These are phyloP conservation scores for Herpetomonas tarakana DNA, from an alignment of 208 protist species.

Conservation along the genomic window DNA sequence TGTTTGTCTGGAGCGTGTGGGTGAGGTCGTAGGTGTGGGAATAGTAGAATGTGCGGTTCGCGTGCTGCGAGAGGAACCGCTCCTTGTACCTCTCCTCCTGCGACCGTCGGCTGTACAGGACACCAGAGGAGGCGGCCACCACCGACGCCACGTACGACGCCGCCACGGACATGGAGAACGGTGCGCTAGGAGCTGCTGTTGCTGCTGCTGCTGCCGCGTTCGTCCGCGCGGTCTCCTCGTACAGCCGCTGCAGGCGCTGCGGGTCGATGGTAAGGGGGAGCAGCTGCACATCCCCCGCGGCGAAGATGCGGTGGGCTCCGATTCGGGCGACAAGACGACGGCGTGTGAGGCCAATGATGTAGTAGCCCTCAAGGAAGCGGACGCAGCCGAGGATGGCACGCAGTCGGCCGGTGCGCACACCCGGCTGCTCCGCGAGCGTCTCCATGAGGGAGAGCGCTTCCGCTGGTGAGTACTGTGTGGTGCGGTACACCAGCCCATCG, in stretches of 20 bases:
- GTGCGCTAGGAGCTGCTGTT: slow-evolving; percentile 5
- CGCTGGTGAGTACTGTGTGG: not conserved
- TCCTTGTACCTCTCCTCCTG: slow-evolving; percentile 67
- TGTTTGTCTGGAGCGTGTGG: slow-evolving; percentile 94
- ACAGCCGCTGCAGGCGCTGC: slow-evolving; percentile 10
- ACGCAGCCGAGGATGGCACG: slow-evolving; percentile 80
- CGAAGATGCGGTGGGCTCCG: slow-evolving; percentile 88
- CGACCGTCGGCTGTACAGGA: slow-evolving; percentile 10
- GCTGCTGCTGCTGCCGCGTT: not conserved
- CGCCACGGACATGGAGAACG: not conserved
- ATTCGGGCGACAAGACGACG: slow-evolving; percentile 79
- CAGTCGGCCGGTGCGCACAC: not conserved
- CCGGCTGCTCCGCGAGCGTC: slow-evolving; percentile 7
- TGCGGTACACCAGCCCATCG: slow-evolving; percentile 5
- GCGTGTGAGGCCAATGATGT: slow-evolving; percentile 87
- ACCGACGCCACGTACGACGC: slow-evolving; percentile 9
- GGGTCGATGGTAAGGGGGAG: slow-evolving; percentile 33
- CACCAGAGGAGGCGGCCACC: slow-evolving; percentile 6
- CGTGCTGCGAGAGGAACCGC: slow-evolving; percentile 64
- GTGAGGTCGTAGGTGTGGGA: slow-evolving; percentile 96
- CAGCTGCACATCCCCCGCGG: slow-evolving; percentile 72
- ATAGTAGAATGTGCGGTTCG: slow-evolving; percentile 92
- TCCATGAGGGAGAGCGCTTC: slow-evolving; percentile 35
- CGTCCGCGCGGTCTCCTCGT: slow-evolving; percentile 4
- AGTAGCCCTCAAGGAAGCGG: slow-evolving; percentile 92